Evolutionary conservation across 1,139 yeast genomes (phyloP).

Genomic region (Wickerhamomyces sp.): DNA sequence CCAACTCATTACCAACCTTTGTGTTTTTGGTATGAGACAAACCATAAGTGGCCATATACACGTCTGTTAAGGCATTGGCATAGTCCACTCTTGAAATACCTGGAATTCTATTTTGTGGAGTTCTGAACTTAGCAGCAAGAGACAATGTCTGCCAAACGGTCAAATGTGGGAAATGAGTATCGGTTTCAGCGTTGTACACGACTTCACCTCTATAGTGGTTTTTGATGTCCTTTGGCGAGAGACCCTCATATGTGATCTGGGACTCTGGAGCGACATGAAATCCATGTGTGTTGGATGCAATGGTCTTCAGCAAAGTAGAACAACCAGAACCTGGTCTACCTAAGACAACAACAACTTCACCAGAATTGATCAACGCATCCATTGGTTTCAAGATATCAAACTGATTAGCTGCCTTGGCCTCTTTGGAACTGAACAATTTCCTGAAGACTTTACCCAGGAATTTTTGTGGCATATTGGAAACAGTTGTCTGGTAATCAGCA

Average conservation of each 20-base stretch:
- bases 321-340: constrained; percentile 89
- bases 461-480: constrained; percentile 42
- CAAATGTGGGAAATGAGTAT: constrained; percentile 66
- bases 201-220: constrained; percentile 63
- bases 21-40: constrained; percentile 63
- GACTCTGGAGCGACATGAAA: constrained; percentile 54
- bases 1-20: constrained; percentile 60
- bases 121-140: constrained; percentile 59
- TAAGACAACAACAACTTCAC: constrained; percentile 69
- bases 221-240: constrained; percentile 41
- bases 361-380: constrained; percentile 65
- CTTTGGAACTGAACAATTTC: constrained; percentile 22
- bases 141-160: constrained; percentile 67
- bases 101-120: constrained; percentile 60
- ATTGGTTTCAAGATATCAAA: constrained; percentile 58
- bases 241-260: constrained; percentile 43
- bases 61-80: constrained; percentile 59
- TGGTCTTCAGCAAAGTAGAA: constrained; percentile 67
- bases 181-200: constrained; percentile 67
- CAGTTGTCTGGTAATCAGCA: constrained; percentile 75
- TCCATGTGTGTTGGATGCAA: constrained; percentile 69
- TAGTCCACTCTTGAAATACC: constrained; percentile 53
- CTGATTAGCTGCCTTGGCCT: constrained; percentile 23
- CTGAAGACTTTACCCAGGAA: constrained; percentile 6
- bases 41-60: constrained; percentile 71